phyloP scores from a whole-genome alignment of 257 asterid genomes.

The Nemophila menziesii region DNA sequence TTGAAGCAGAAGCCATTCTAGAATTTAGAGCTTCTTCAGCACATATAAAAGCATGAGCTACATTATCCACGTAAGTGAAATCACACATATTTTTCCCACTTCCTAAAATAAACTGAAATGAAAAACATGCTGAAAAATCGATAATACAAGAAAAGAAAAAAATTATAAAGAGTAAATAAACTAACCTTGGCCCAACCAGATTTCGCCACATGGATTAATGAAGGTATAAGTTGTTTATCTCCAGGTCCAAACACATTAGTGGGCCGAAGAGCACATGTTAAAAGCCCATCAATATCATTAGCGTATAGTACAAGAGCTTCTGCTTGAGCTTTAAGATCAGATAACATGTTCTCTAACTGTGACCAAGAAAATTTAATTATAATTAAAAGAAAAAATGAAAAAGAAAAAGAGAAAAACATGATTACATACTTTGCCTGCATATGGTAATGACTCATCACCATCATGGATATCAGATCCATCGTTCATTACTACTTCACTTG shows the following conservation, averaged over 20 bases:
- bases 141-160: slow-evolving; percentile 11
- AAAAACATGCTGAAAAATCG: slow-evolving; percentile 29
- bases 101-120: slow-evolving; percentile 97
- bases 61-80: slow-evolving; percentile 84
- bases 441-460: slow-evolving; percentile 78
- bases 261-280: slow-evolving; percentile 80
- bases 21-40: slow-evolving; percentile 71
- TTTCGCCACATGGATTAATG: slow-evolving; percentile 48
- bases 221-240: slow-evolving; percentile 52
- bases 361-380: slow-evolving; percentile 4
- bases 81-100: slow-evolving; percentile 50
- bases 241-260: slow-evolving; percentile 85
- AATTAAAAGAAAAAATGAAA: background rate
- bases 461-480: slow-evolving; percentile 31
- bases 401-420: slow-evolving; percentile 1
- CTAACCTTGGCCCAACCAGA: slow-evolving; percentile 77
- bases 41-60: slow-evolving; percentile 82
- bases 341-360: slow-evolving; percentile 58
- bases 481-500: slow-evolving; percentile 70
- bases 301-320: slow-evolving; percentile 72
- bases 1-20: slow-evolving; percentile 37
- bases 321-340: slow-evolving; percentile 81
- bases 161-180: background rate
- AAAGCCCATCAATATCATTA: slow-evolving; percentile 61
- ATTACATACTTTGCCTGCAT: slow-evolving; percentile 50